phyloP scores from a whole-genome alignment of 495 filamentous ascomycete genomes.

The Pseudomonodictys pantanalensis region DNA sequence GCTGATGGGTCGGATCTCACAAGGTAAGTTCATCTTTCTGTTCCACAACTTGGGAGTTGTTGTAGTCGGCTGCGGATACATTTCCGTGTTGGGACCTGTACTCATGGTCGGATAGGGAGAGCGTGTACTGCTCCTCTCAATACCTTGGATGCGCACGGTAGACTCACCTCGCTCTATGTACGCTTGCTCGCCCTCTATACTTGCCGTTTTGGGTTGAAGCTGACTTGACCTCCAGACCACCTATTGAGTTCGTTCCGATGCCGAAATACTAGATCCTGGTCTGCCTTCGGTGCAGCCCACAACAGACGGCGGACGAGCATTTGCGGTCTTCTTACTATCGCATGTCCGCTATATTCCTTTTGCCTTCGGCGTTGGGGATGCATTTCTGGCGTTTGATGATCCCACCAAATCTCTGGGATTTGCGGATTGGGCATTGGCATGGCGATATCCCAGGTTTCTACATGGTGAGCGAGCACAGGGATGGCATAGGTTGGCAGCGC shows the following conservation, averaged over 20 bases:
- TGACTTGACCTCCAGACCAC: neutral
- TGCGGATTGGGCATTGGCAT: too few relatives aligned
- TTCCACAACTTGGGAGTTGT: neutral
- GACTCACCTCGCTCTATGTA: neutral
- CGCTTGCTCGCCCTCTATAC: neutral
- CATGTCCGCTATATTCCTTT: neutral
- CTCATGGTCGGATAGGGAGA: constrained; percentile 12
- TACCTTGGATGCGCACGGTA: constrained; percentile 21
- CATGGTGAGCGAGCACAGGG: too few relatives aligned
- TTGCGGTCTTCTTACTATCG: too few relatives aligned
- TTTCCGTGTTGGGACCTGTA: neutral
- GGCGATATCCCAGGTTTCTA: too few relatives aligned
- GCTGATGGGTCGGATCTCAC: constrained; percentile 32
- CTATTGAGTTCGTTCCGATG: constrained; percentile 10
- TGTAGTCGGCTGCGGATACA: neutral
- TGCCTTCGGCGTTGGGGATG: neutral
- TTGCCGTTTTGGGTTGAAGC: neutral
- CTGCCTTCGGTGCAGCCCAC: neutral
- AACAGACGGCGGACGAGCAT: neutral
- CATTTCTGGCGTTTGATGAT: constrained; percentile 2
- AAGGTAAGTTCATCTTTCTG: constrained; percentile 18
- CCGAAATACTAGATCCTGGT: constrained; percentile 2
- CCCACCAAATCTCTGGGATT: too few relatives aligned
- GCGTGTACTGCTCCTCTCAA: constrained; percentile 19
- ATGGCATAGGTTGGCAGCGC: too few relatives aligned